Evolutionary conservation across 148 eudicot genomes (phyloP), one percentile per base, ranked within the genome.

Genomic region (Cornus kousa): DNA sequence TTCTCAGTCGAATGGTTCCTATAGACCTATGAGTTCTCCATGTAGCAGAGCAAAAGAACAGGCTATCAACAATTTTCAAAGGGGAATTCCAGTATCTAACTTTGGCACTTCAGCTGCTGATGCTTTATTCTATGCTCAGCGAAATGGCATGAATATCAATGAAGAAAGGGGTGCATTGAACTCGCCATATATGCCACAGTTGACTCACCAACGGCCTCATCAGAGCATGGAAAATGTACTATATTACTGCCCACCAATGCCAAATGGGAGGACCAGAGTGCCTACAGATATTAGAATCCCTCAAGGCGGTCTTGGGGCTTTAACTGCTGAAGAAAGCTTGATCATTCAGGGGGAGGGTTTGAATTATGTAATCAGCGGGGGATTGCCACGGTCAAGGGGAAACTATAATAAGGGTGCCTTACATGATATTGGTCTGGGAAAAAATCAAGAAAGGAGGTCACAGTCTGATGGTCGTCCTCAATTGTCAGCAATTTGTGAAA

Each of bases 301-400:
- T 67, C 81, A 70, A 68, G 19, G 40, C 17, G 59, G 79, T 20
- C 24, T 80, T 67, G 88, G 80, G 40, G 66, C 76, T 70, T 78
- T 78, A 20, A 31, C 48, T 1, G 68, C 74, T 67, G 88, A 85
- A 8, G 86, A 81, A 11, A 81, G 83, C 75, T 71, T 87, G 68
- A 85, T 81, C 69, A 68, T 85, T 46, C 81, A 80, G 48, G 86
- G 76, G 57, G 83, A 85, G 48, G 72, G 71, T 80, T 20, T 77
- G 40, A 81, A 73, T 75, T 74, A 68, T 74, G 79, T 78, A 17
- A 76, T 32, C 46, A 78, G 74, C 7, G 76, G 67, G 19, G 80
- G 84, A 40, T 46, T 76, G 43, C 77, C 57, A 43, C 79, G 64
- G 23, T 50, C 67, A 4, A 76, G 68, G 72, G 80, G 75, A 74